Percentiles rank a stretch among this genome's conserved stretches.
Evolutionary conservation across 352 stramenopile genomes (phyloP).

Genomic region (Pythium monospermum): DNA sequence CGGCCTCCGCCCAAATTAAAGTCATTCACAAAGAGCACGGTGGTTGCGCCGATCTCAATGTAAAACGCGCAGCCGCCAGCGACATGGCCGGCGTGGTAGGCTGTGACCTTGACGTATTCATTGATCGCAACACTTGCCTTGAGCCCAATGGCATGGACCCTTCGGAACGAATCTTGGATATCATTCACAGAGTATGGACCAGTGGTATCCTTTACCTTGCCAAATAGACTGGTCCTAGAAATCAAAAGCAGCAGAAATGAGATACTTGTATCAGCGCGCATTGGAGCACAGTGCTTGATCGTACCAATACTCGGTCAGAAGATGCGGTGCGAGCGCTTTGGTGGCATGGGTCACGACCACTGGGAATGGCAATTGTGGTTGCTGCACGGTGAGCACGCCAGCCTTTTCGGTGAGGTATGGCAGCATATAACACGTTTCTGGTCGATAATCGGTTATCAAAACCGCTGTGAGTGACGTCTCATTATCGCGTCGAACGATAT

Average conservation of each 20-base stretch:
- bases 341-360: conserved; percentile 79
- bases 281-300: not conserved
- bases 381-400: conserved; percentile 21
- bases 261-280: not conserved
- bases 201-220: conserved; percentile 42
- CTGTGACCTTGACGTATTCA: conserved; percentile 68
- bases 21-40: conserved; percentile 69
- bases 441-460: conserved; percentile 64
- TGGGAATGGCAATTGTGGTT: conserved; percentile 25
- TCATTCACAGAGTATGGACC: conserved; percentile 53
- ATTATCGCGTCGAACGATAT: conserved; percentile 39
- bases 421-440: conserved; percentile 64
- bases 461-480: conserved; percentile 40
- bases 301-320: conserved; percentile 75
- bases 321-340: conserved; percentile 59
- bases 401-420: conserved; percentile 69
- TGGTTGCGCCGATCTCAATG: conserved; percentile 68
- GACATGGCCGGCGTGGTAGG: conserved; percentile 78
- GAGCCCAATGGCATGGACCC: conserved; percentile 38
- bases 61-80: conserved; percentile 71
- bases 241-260: not conserved
- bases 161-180: conserved; percentile 48
- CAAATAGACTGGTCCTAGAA: conserved; percentile 35
- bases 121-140: conserved; percentile 56
- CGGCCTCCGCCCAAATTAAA: conserved; percentile 74